These are phyloP conservation scores for Jackrogersella minutella DNA, from an alignment of 495 filamentous ascomycete genomes.

Conservation along the genomic window DNA sequence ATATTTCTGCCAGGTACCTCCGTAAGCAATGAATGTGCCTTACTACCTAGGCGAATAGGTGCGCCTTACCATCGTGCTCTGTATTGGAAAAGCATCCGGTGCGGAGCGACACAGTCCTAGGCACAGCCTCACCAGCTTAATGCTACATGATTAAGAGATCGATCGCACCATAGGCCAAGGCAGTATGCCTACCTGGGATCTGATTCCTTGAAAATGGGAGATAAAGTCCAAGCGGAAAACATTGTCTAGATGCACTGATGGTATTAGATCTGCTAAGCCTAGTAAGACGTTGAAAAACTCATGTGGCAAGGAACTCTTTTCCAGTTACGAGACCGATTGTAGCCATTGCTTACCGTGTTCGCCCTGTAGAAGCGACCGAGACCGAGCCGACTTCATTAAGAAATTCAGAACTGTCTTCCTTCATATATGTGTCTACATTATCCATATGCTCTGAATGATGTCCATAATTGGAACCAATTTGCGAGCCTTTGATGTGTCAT, in stretches of 20 bases:
- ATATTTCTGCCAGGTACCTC: no score
- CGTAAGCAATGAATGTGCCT: no score
- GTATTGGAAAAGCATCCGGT: no score
- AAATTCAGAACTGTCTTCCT: not conserved
- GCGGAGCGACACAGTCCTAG: not conserved
- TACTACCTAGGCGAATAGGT: not conserved
- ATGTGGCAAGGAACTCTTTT: not conserved
- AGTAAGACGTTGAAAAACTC: no score
- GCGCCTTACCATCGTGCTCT: not conserved
- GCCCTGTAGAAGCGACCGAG: not conserved
- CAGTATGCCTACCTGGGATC: not conserved
- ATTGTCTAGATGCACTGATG: not conserved
- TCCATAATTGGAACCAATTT: not conserved
- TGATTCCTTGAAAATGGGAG: not conserved
- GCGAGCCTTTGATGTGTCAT: not conserved
- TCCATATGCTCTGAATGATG: no score
- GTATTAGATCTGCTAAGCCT: not conserved
- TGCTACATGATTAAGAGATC: not conserved
- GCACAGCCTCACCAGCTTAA: not conserved
- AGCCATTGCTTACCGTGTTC: not conserved
- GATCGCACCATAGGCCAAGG: not conserved
- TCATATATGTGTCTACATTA: no score
- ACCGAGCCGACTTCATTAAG: not conserved
- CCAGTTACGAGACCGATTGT: not conserved
- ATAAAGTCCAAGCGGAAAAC: not conserved